A percentile compares a stretch with the other conserved stretches of the same genome.
phyloP scores from a whole-genome alignment of 1,284 basidiomycete genomes.

The Trametes polyzona region DNA sequence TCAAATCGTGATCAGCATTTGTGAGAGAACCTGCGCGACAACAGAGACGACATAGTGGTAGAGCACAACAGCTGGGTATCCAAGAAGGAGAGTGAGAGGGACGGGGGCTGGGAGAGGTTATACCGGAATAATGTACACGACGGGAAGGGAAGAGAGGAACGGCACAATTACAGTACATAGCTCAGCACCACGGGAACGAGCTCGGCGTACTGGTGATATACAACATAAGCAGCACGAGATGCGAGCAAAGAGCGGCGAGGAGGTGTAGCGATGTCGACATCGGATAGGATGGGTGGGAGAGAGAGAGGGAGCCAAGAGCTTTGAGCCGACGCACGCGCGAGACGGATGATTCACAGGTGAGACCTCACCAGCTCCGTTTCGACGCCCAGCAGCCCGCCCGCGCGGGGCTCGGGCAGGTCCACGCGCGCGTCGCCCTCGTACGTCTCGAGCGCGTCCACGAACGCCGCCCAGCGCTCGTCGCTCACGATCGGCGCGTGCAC shows the following conservation, averaged over 20 bases:
- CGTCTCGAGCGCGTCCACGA: constrained; percentile 28
- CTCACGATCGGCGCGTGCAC: constrained; percentile 41
- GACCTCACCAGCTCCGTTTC: constrained; percentile 28
- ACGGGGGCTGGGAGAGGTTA: not conserved
- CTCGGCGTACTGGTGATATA: constrained; percentile 6
- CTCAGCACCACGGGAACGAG: constrained; percentile 17
- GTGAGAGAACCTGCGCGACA: no score
- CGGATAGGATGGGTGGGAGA: not conserved
- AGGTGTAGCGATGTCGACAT: not conserved
- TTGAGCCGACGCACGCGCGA: not conserved
- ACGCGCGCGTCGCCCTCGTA: constrained; percentile 27
- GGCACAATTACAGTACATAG: constrained; percentile 15
- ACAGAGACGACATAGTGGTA: no score
- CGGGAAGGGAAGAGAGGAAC: not conserved
- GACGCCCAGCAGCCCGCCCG: constrained; percentile 7
- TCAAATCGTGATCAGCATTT: no score
- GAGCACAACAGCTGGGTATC: no score
- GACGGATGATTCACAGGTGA: constrained; percentile 23
- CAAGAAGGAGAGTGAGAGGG: not conserved
- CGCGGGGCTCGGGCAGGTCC: constrained; percentile 19
- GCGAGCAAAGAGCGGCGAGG: not conserved
- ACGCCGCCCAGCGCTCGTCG: constrained; percentile 40
- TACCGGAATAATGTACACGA: not conserved
- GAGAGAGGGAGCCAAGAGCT: not conserved
- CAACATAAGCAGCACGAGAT: not conserved